Evolutionary conservation across 306 rosid species (phyloP).

Genomic region (Sechiopsis laciniata): DNA sequence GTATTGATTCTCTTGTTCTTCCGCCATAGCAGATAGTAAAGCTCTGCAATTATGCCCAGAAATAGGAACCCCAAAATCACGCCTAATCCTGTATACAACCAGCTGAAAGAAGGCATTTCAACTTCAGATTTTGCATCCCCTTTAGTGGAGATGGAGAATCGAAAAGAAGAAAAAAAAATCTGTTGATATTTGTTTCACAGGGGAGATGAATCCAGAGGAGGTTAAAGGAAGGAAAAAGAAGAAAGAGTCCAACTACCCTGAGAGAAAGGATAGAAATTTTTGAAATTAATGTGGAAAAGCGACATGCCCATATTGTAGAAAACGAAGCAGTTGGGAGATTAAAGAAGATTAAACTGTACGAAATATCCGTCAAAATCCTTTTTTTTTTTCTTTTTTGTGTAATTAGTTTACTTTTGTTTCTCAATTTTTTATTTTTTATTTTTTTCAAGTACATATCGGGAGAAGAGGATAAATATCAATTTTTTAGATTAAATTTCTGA

Average conservation of each 20-base stretch:
- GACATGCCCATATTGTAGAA: background rate
- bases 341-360: too few relatives aligned
- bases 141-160: background rate
- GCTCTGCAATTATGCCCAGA: conserved; percentile 8
- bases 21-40: conserved; percentile 15
- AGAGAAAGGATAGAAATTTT: background rate
- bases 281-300: background rate
- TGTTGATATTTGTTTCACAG: too few relatives aligned
- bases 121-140: background rate
- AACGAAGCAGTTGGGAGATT: background rate
- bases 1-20: conserved; percentile 1
- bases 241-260: conserved; percentile 4
- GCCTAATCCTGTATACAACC: conserved; percentile 6
- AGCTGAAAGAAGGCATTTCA: background rate
- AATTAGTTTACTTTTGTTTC: too few relatives aligned
- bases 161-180: background rate
- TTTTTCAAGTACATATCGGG: too few relatives aligned
- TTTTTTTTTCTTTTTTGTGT: too few relatives aligned
- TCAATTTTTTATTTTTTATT: too few relatives aligned
- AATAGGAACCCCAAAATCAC: conserved; percentile 1
- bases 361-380: too few relatives aligned
- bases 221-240: background rate
- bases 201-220: background rate
- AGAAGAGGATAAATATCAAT: too few relatives aligned
- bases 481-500: too few relatives aligned